Evolutionary conservation across 106 monocot genomes (phyloP).

Genomic region (Iris macrosiphon): DNA sequence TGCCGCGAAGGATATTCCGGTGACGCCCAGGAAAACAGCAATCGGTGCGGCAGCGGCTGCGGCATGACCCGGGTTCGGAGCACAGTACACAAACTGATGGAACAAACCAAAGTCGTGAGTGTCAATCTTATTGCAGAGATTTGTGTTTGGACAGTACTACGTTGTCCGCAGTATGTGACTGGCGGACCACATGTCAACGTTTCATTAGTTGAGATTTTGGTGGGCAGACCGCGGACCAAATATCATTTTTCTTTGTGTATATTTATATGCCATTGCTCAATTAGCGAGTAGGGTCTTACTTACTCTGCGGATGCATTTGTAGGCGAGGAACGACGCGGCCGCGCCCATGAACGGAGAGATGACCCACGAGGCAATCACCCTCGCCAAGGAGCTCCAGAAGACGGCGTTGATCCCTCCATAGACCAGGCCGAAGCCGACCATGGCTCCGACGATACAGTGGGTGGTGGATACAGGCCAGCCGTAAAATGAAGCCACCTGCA

Average conservation of each 20-base stretch:
- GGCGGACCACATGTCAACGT: no score
- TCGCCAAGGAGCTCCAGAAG: slow-evolving; percentile 87
- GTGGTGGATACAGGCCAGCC: slow-evolving; percentile 99
- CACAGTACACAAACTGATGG: slow-evolving; percentile 91
- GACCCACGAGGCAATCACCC: slow-evolving; percentile 92
- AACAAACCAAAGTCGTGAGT: no score
- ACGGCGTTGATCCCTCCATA: slow-evolving; percentile 85
- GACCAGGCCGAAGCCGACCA: slow-evolving; percentile 94
- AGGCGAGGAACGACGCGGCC: slow-evolving; percentile 81
- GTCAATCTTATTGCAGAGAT: no score
- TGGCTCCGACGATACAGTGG: slow-evolving; percentile 95
- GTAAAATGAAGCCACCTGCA: slow-evolving; percentile 89
- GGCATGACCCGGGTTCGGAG: slow-evolving; percentile 89
- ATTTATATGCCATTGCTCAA: no score
- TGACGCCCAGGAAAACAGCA: slow-evolving; percentile 74
- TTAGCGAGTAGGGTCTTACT: neutral
- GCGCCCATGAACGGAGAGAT: slow-evolving; percentile 95
- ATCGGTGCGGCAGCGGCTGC: slow-evolving; percentile 86
- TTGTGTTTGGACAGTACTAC: no score
- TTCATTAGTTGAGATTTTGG: no score
- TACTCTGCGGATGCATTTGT: slow-evolving; percentile 96
- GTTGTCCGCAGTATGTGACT: no score
- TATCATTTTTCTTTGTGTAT: no score
- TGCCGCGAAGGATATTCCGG: slow-evolving; percentile 78
- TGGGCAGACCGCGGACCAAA: no score